Evolutionary conservation across 2,329 filamentous ascomycete species (phyloP).

Genomic region (Emericellopsis atlantica): DNA sequence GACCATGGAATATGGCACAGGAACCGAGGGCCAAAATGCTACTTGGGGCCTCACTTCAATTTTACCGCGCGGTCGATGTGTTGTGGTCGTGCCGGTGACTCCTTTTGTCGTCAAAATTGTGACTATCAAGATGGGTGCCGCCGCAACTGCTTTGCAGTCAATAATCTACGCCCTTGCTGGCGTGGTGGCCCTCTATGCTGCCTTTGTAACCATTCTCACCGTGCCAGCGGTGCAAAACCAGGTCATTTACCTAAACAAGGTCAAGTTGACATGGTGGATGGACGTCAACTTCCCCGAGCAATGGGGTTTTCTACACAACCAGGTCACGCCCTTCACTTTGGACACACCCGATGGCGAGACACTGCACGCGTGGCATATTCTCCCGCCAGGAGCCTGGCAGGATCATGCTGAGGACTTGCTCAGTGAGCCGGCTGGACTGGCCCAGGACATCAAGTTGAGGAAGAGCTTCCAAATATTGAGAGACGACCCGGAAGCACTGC

Average conservation of each 20-base stretch:
- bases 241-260: conserved; percentile 40
- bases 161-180: conserved; percentile 3
- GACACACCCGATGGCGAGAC: conserved; percentile 51
- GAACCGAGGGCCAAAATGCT: neutral
- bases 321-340: conserved; percentile 60
- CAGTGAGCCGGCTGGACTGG: conserved; percentile 30
- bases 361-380: conserved; percentile 64
- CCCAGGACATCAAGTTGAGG: conserved; percentile 18
- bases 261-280: conserved; percentile 43
- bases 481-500: conserved; percentile 27
- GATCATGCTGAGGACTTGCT: conserved; percentile 34
- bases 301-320: conserved; percentile 59
- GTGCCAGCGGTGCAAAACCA: conserved; percentile 37
- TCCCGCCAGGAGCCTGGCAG: conserved; percentile 55
- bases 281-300: conserved; percentile 53
- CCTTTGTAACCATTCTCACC: conserved; percentile 12
- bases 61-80: no score
- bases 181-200: conserved; percentile 4
- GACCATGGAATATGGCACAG: neutral
- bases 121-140: neutral
- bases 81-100: no score
- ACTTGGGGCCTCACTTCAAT: no score
- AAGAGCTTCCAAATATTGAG: conserved; percentile 28
- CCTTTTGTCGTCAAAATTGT: no score
- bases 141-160: neutral